Evolutionary conservation across 352 stramenopile species (phyloP).

Genomic region (Saprolegnia diclina): DNA sequence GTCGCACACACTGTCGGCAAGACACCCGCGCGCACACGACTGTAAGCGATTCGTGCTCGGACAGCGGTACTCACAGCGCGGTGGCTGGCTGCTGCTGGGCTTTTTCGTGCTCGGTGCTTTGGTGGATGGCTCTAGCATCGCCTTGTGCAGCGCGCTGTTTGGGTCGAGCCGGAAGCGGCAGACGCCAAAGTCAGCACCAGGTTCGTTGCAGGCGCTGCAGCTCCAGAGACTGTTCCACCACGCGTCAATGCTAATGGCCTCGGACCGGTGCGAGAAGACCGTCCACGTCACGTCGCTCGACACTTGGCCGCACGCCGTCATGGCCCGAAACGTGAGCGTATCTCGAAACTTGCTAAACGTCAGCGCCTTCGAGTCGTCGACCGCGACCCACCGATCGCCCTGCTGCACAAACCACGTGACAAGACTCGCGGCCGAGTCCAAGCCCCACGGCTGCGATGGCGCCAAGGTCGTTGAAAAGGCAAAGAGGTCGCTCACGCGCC

Average conservation of each 20-base stretch:
- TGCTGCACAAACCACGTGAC: neutral
- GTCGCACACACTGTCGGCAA: neutral
- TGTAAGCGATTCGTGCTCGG: neutral
- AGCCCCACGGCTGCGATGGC: neutral
- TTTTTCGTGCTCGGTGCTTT: neutral
- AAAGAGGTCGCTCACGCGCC: slow-evolving; percentile 6
- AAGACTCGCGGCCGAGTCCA: neutral
- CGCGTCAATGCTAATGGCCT: slow-evolving; percentile 1
- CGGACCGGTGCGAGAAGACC: neutral
- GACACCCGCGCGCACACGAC: neutral
- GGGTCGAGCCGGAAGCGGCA: slow-evolving; percentile 11
- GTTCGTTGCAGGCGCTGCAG: slow-evolving; percentile 16
- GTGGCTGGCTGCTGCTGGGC: neutral
- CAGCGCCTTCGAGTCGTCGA: neutral
- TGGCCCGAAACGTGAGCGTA: neutral
- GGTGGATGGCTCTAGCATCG: neutral
- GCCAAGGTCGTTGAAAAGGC: neutral
- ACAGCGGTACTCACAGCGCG: neutral
- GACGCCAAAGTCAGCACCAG: neutral
- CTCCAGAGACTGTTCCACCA: slow-evolving; percentile 13
- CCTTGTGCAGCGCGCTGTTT: neutral
- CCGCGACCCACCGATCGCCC: neutral
- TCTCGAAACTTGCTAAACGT: neutral
- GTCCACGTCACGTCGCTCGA: neutral
- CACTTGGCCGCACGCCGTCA: slow-evolving; percentile 10